phyloP scores from a whole-genome alignment of 1,139 yeast species.

The Diutina sp. region DNA sequence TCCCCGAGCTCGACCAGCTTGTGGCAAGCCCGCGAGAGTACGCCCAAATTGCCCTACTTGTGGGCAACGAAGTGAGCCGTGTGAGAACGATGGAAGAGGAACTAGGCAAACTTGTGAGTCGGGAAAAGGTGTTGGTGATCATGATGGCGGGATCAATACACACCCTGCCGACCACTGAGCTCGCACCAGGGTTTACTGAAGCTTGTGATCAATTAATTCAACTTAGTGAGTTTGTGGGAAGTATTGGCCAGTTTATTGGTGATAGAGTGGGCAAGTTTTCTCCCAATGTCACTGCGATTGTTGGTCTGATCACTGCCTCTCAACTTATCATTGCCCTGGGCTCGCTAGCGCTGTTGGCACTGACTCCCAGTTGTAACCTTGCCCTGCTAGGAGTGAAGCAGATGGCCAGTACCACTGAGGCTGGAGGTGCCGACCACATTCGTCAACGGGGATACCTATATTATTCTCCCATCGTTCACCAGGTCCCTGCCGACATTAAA shows the following conservation, averaged over 20 bases:
- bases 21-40: slow-evolving; percentile 56
- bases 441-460: slow-evolving; percentile 58
- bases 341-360: slow-evolving; percentile 55
- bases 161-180: not conserved
- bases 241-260: slow-evolving; percentile 44
- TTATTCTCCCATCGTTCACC: slow-evolving; percentile 38
- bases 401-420: slow-evolving; percentile 22
- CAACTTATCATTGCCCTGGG: slow-evolving; percentile 63
- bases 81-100: slow-evolving; percentile 20
- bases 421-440: slow-evolving; percentile 16
- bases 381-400: slow-evolving; percentile 65
- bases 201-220: slow-evolving; percentile 38
- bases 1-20: slow-evolving; percentile 60
- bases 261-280: slow-evolving; percentile 47
- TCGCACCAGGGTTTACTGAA: slow-evolving; percentile 14
- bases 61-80: slow-evolving; percentile 37
- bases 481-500: slow-evolving; percentile 43
- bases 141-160: slow-evolving; percentile 46
- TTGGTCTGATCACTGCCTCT: slow-evolving; percentile 67
- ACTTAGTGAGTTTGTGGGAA: slow-evolving; percentile 28
- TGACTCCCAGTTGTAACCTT: slow-evolving; percentile 73
- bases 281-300: slow-evolving; percentile 65
- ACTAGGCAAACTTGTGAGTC: slow-evolving; percentile 31
- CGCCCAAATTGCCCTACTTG: slow-evolving; percentile 35
- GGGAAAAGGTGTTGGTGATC: slow-evolving; percentile 59